Evolutionary conservation across 352 stramenopile genomes (phyloP).

Genomic region (Peronospora farinosa): DNA sequence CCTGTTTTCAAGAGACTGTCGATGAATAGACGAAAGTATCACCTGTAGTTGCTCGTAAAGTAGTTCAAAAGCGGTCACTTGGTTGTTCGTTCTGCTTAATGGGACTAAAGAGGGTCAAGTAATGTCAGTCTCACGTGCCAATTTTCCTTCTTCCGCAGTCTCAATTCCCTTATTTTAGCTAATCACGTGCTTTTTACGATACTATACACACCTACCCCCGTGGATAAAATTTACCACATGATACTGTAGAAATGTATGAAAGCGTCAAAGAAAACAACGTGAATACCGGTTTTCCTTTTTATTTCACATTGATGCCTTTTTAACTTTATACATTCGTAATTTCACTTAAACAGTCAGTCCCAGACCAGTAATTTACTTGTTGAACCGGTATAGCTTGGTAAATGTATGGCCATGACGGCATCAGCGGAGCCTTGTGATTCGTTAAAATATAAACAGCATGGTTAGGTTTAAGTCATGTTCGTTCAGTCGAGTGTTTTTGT

Average conservation of each 20-base stretch:
- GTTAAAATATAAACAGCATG: constrained; percentile 6
- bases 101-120: background rate
- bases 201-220: too few species aligned
- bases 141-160: background rate
- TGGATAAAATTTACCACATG: background rate
- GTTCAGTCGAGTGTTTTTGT: constrained; percentile 3
- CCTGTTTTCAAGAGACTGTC: background rate
- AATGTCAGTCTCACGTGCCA: background rate
- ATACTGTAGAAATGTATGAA: background rate
- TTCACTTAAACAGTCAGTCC: background rate
- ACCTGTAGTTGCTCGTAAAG: background rate
- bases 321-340: too few species aligned
- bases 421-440: background rate
- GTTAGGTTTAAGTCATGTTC: constrained; percentile 10
- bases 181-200: constrained; percentile 10
- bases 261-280: background rate
- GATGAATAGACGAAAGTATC: background rate
- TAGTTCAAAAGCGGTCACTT: background rate
- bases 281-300: too few species aligned
- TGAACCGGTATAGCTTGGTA: too few species aligned
- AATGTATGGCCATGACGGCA: too few species aligned
- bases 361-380: too few species aligned
- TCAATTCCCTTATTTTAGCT: constrained; percentile 8
- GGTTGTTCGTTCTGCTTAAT: background rate
- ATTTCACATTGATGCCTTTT: too few species aligned